Evolutionary conservation across 2,329 filamentous ascomycete species (phyloP).

Genomic region (Penicillium sp.): DNA sequence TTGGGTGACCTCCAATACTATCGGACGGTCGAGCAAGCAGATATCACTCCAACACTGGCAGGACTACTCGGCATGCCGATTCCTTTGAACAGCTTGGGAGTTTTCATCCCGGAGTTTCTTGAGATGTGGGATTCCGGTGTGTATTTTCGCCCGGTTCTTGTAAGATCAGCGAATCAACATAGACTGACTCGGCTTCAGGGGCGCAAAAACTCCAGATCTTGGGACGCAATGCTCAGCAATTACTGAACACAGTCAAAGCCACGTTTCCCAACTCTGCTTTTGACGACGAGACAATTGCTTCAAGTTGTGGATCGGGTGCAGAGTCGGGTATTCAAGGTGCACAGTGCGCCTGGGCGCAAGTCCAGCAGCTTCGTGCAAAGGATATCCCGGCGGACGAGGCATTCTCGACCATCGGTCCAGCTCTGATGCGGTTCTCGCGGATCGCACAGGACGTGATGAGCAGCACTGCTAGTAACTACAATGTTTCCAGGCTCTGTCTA

Average conservation of each 20-base stretch:
- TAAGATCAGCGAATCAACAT: neutral
- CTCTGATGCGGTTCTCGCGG: constrained; percentile 55
- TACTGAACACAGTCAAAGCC: constrained; percentile 68
- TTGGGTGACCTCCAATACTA: constrained; percentile 78
- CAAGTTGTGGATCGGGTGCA: constrained; percentile 21
- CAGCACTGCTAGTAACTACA: constrained; percentile 86
- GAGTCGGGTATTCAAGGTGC: constrained; percentile 50
- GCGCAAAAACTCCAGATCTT: constrained; percentile 62
- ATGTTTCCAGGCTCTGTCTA: constrained; percentile 51
- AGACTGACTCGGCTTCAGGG: constrained; percentile 25
- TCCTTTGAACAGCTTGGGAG: constrained; percentile 82
- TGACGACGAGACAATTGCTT: constrained; percentile 22
- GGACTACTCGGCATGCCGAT: constrained; percentile 82
- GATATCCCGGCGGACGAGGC: constrained; percentile 3
- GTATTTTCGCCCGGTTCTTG: constrained; percentile 5
- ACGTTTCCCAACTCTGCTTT: constrained; percentile 60
- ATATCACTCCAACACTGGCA: constrained; percentile 83
- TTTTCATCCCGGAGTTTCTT: constrained; percentile 74
- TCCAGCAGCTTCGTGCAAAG: constrained; percentile 21
- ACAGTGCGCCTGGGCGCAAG: constrained; percentile 63
- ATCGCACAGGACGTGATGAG: constrained; percentile 75
- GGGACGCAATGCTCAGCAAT: constrained; percentile 72
- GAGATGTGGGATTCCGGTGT: constrained; percentile 66
- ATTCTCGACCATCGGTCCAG: constrained; percentile 21
- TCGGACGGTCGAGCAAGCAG: constrained; percentile 80